A percentile compares a stretch with the other conserved stretches of the same genome.
phyloP scores from a whole-genome alignment of 352 stramenopile genomes.

The Blastocystis hominis region DNA sequence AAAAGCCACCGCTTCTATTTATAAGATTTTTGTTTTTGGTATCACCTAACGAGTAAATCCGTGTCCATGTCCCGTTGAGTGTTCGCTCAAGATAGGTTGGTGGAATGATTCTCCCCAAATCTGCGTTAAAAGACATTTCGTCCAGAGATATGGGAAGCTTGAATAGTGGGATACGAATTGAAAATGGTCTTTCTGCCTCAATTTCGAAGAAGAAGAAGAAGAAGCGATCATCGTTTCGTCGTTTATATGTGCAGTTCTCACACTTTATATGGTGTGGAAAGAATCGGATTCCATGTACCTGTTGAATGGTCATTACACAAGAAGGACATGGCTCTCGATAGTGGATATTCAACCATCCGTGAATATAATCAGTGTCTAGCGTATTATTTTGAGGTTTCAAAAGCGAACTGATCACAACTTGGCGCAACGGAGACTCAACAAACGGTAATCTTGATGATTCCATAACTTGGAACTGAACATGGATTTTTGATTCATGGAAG shows the following conservation, averaged over 20 bases:
- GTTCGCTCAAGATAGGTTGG: neutral
- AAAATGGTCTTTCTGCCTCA: neutral
- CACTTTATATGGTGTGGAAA: neutral
- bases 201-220: neutral
- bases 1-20: neutral
- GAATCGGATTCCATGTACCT: neutral
- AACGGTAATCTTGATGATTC: neutral
- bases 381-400: neutral
- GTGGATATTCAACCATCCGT: neutral
- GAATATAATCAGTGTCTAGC: neutral
- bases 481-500: neutral
- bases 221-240: neutral
- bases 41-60: neutral
- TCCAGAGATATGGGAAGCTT: neutral
- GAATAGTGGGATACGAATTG: neutral
- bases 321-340: neutral
- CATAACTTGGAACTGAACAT: neutral
- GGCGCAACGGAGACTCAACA: neutral
- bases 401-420: neutral
- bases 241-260: neutral
- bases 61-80: neutral
- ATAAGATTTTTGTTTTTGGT: neutral
- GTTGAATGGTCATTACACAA: neutral
- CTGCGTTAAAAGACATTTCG: neutral
- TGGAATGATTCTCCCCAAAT: neutral